Evolutionary conservation across 2,329 filamentous ascomycete genomes (phyloP), one percentile per base, ranked within the genome.

Genomic region (Plectosphaerella sp.): DNA sequence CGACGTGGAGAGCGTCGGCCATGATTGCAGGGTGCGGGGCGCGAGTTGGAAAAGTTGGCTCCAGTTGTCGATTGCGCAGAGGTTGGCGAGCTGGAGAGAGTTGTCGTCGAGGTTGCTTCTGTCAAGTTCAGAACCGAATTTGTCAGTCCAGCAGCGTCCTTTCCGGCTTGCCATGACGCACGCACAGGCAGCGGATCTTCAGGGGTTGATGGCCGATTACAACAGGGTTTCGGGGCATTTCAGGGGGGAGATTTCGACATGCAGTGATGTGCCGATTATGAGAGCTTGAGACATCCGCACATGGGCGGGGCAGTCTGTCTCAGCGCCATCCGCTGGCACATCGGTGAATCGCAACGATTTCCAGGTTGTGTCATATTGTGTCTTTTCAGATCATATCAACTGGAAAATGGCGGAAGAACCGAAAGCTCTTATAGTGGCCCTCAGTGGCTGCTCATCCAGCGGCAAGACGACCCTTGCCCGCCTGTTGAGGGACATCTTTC

Each of bases 401-500:
- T 43, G 5, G 8, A 43, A 43, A 22, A 43, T 43, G 41, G 41
- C 41, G n/a, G 41, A 41, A 7, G 58, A 65, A n/a, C 65, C 60
- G 18, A 77, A 73, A 48, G 78, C 79, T 37, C 66, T 93, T 54
- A 74, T 96, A 43, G 75, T 97, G 51, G 91, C 86, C 54, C 84
- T 97, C 53, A 95, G 90, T 39, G 94, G 94, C 52, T 90, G 89
- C 58, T 97, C 93, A 2, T 96, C 89, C 4, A 93, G 89, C 61
- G 94, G 94, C 54, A 99, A 99, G 75, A 97, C 94, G 3, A 97
- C 94, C 3, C 81, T 99, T 14, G 89, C 91, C 18, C 83, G 93
- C 3, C 78, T 97, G 12, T 77, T 99, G 16, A 85, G 91, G 53
- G 84, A 89, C 64, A 86, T 96, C 58, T 91, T 97, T 62, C 86